Evolutionary conservation across 495 filamentous ascomycete genomes (phyloP).

Genomic region (Coniosporium apollinis): DNA sequence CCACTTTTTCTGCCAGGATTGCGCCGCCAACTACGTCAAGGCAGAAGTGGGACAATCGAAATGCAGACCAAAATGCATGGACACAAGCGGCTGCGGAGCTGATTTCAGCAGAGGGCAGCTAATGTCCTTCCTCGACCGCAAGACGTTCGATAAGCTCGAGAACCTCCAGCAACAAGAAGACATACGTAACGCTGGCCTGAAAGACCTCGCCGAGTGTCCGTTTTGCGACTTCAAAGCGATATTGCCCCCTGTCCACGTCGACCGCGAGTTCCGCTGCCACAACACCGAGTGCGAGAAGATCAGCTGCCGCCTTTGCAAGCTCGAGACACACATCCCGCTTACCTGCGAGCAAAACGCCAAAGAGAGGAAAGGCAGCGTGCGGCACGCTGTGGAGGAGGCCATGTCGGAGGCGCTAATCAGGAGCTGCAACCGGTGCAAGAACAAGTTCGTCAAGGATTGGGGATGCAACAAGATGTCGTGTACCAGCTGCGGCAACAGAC

Average conservation of each 20-base stretch:
- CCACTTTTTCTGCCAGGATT: slow-evolving; percentile 57
- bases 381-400: slow-evolving; percentile 62
- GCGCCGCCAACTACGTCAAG: slow-evolving; percentile 46
- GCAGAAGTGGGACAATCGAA: slow-evolving; percentile 45
- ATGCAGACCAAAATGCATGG: slow-evolving; percentile 41
- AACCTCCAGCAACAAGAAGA: slow-evolving; percentile 51
- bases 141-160: slow-evolving; percentile 41
- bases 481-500: slow-evolving; percentile 38
- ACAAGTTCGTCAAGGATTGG: slow-evolving; percentile 51
- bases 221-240: slow-evolving; percentile 72
- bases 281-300: slow-evolving; percentile 46
- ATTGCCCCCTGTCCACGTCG: slow-evolving; percentile 44
- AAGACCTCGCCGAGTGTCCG: slow-evolving; percentile 39
- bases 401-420: slow-evolving; percentile 66
- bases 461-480: slow-evolving; percentile 83
- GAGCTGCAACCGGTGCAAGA: slow-evolving; percentile 48
- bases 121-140: slow-evolving; percentile 39
- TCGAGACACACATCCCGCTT: slow-evolving; percentile 56
- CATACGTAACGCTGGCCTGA: slow-evolving; percentile 29
- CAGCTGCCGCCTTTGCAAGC: slow-evolving; percentile 59
- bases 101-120: slow-evolving; percentile 32
- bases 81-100: slow-evolving; percentile 34
- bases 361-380: slow-evolving; percentile 39
- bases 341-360: slow-evolving; percentile 52
- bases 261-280: slow-evolving; percentile 60